A percentile compares a stretch with the other conserved stretches of the same genome.
phyloP scores from a whole-genome alignment of 23 red algal species.

The Gracilaria vermiculophylla region DNA sequence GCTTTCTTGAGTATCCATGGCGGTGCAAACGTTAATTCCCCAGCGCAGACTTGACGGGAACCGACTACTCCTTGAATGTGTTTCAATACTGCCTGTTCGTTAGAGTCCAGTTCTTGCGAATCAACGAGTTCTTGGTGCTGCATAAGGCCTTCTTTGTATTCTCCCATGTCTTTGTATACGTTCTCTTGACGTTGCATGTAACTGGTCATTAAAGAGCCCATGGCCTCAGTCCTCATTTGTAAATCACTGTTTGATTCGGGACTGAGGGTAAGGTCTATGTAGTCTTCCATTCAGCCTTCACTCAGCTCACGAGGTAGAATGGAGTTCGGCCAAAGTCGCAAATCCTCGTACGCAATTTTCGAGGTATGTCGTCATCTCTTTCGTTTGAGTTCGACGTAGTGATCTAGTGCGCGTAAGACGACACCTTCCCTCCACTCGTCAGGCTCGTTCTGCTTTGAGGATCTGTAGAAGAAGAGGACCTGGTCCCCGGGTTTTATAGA shows the following conservation, averaged over 20 bases:
- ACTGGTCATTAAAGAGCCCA: not conserved
- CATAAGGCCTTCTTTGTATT: not conserved
- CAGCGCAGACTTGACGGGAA: not conserved
- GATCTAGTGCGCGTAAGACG: not conserved
- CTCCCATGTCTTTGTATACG: not conserved
- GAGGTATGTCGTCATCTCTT: no score
- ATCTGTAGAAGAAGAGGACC: no score
- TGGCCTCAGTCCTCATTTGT: not conserved
- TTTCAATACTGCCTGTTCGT: not conserved
- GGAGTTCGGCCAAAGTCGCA: not conserved
- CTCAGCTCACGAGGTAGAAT: not conserved
- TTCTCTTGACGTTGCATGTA: not conserved
- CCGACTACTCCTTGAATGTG: conserved; percentile 16
- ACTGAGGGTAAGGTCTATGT: conserved; percentile 1
- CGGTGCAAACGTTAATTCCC: not conserved
- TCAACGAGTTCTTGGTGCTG: not conserved
- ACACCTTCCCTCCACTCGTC: not conserved
- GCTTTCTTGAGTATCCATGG: conserved; percentile 36
- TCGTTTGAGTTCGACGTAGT: no score
- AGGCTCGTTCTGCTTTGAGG: not conserved
- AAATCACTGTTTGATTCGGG: not conserved
- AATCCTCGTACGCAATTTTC: conserved; percentile 44
- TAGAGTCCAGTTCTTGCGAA: not conserved
- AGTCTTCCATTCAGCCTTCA: not conserved
- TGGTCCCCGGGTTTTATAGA: conserved; percentile 39